Conservation (phyloP, 805 yeast species). For the Cyberlindnera mississippiensis region DNA sequence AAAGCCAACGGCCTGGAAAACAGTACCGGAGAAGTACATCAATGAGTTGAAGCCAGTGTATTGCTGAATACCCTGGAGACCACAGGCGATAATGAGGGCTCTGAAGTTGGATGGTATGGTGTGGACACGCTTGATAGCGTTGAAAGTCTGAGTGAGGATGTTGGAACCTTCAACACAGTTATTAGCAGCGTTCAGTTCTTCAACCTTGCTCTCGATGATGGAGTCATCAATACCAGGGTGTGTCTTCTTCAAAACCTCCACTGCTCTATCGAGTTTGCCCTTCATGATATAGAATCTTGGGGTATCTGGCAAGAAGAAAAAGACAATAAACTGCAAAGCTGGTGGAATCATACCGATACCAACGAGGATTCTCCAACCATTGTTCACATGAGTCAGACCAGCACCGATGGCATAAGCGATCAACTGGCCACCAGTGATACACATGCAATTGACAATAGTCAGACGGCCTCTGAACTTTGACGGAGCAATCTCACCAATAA, state of each 20-base stretch:
- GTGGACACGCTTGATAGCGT: slow-evolving; percentile 60
- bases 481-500: slow-evolving; percentile 90
- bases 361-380: slow-evolving; percentile 92
- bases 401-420: slow-evolving; percentile 93
- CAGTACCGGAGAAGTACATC: slow-evolving; percentile 91
- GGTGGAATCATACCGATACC: slow-evolving; percentile 90
- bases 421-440: slow-evolving; percentile 92
- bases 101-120: slow-evolving; percentile 73
- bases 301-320: slow-evolving; percentile 87
- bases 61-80: slow-evolving; percentile 93
- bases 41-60: slow-evolving; percentile 94
- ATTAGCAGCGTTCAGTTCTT: slow-evolving; percentile 53
- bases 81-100: slow-evolving; percentile 86
- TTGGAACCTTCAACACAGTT: slow-evolving; percentile 41
- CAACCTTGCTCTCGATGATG: slow-evolving; percentile 59
- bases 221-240: slow-evolving; percentile 60
- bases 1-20: slow-evolving; percentile 88
- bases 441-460: slow-evolving; percentile 80
- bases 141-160: slow-evolving; percentile 48
- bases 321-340: slow-evolving; percentile 65
- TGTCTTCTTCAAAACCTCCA: slow-evolving; percentile 54
- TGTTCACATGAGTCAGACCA: slow-evolving; percentile 63
- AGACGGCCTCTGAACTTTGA: slow-evolving; percentile 85
- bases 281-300: slow-evolving; percentile 83
- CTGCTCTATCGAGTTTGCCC: slow-evolving; percentile 63